These are phyloP conservation scores for Arxiozyma slooffiae DNA, from an alignment of 1,139 yeast species.

Conservation along the genomic window DNA sequence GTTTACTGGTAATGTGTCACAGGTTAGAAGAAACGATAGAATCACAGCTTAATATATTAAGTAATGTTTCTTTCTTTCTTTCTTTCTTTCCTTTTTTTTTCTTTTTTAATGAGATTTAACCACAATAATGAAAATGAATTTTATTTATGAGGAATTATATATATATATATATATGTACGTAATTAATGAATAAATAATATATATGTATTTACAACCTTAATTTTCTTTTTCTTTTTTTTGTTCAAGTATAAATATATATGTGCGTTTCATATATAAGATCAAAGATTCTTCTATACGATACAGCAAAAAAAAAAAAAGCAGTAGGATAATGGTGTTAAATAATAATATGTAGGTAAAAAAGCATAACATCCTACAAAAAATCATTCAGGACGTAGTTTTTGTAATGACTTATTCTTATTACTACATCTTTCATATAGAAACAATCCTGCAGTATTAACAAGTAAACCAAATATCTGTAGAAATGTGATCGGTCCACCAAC, in stretches of 20 bases:
- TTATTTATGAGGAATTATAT: too few species aligned
- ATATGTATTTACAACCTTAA: too few species aligned
- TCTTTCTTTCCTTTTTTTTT: too few species aligned
- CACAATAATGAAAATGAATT: too few species aligned
- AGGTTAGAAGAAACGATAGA: slow-evolving; percentile 2
- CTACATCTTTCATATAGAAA: slow-evolving; percentile 25
- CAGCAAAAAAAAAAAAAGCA: neutral
- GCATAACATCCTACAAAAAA: neutral
- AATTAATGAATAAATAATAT: too few species aligned
- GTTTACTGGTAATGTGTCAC: slow-evolving; percentile 4
- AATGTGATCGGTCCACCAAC: slow-evolving; percentile 17
- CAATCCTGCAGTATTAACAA: slow-evolving; percentile 24
- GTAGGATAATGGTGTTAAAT: too few species aligned
- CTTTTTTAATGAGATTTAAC: too few species aligned
- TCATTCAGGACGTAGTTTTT: slow-evolving; percentile 9
- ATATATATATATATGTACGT: too few species aligned
- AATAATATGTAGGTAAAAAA: too few species aligned
- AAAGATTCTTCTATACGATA: neutral
- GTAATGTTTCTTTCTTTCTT: too few species aligned
- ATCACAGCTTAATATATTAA: slow-evolving; percentile 1
- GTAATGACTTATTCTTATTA: slow-evolving; percentile 7
- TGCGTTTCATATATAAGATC: neutral
- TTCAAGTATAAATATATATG: too few species aligned
- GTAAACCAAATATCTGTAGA: slow-evolving; percentile 21
- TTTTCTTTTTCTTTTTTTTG: too few species aligned